Evolutionary conservation across 1,284 basidiomycete species (phyloP).

Genomic region (Puccinia triticina): DNA sequence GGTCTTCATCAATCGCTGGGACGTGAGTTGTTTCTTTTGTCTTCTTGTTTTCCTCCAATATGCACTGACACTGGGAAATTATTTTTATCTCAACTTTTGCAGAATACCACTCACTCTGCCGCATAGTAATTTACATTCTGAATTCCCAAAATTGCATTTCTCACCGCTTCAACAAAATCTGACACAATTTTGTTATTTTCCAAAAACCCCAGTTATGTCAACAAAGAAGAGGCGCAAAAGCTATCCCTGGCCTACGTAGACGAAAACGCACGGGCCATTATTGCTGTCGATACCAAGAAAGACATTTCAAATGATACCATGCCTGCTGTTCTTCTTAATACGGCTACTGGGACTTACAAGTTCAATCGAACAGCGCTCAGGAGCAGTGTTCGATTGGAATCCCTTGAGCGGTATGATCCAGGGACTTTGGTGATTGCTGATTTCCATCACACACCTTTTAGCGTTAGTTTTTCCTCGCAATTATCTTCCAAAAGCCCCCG

Average conservation of each 20-base stretch:
- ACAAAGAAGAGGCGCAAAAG: conserved; percentile 9
- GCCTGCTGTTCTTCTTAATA: conserved; percentile 30
- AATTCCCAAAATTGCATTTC: background rate
- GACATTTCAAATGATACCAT: conserved; percentile 25
- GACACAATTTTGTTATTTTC: background rate
- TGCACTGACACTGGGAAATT: background rate
- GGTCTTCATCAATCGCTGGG: conserved; percentile 36
- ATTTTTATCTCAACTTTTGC: background rate
- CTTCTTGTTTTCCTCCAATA: background rate
- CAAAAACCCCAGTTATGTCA: conserved; percentile 20
- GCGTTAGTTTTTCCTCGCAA: background rate
- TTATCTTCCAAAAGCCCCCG: background rate
- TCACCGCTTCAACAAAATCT: background rate
- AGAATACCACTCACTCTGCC: conserved; percentile 31
- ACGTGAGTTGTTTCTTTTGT: background rate
- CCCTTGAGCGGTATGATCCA: conserved; percentile 1
- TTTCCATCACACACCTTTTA: conserved; percentile 32
- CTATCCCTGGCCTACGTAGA: conserved; percentile 23
- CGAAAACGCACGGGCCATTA: conserved; percentile 12
- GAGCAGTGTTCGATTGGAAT: conserved; percentile 44
- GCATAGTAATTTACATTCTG: conserved; percentile 19
- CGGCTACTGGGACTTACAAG: conserved; percentile 19
- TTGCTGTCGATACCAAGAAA: conserved; percentile 18
- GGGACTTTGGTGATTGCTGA: conserved; percentile 37
- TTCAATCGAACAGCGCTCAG: conserved; percentile 24